These are phyloP conservation scores for Penicillium salamii DNA, from an alignment of 495 filamentous ascomycete genomes.

Conservation along the genomic window DNA sequence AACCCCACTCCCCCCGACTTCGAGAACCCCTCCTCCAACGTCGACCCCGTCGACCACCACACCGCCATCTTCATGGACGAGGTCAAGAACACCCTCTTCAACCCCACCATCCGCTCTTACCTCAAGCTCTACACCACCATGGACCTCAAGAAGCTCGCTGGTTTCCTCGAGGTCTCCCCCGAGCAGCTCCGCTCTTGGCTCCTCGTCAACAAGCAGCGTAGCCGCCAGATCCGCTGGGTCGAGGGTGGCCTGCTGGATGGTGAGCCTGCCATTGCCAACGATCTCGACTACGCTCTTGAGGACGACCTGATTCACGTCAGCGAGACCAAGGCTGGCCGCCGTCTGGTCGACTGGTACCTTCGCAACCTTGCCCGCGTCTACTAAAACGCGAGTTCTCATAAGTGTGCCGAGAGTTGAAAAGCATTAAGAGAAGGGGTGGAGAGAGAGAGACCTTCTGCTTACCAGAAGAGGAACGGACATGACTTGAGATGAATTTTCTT, in stretches of 20 bases:
- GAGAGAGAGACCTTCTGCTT: slow-evolving; percentile 19
- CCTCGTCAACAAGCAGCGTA: slow-evolving; percentile 96
- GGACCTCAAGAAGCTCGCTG: slow-evolving; percentile 96
- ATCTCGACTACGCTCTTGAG: slow-evolving; percentile 96
- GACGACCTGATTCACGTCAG: slow-evolving; percentile 97
- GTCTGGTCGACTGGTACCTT: slow-evolving; percentile 98
- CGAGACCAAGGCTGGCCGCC: slow-evolving; percentile 95
- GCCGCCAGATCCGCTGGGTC: slow-evolving; percentile 90
- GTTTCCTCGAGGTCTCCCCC: slow-evolving; percentile 91
- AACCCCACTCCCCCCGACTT: slow-evolving; percentile 95
- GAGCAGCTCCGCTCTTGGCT: slow-evolving; percentile 89
- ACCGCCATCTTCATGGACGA: slow-evolving; percentile 98
- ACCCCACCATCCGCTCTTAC: slow-evolving; percentile 94
- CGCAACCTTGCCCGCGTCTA: slow-evolving; percentile 94
- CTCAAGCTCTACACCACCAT: slow-evolving; percentile 99
- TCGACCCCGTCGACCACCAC: slow-evolving; percentile 97
- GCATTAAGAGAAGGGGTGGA: slow-evolving; percentile 24
- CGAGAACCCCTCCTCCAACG: slow-evolving; percentile 87
- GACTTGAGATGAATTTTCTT: slow-evolving; percentile 35
- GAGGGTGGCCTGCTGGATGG: slow-evolving; percentile 89
- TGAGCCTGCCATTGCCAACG: slow-evolving; percentile 83
- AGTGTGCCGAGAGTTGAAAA: slow-evolving; percentile 17
- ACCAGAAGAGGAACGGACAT: slow-evolving; percentile 30
- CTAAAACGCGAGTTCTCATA: slow-evolving; percentile 35
- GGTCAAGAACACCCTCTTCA: slow-evolving; percentile 94